Percentiles rank a stretch among this genome's conserved stretches.
phyloP scores from a whole-genome alignment of 2,329 filamentous ascomycete genomes.

The Acrodontium crateriforme region DNA sequence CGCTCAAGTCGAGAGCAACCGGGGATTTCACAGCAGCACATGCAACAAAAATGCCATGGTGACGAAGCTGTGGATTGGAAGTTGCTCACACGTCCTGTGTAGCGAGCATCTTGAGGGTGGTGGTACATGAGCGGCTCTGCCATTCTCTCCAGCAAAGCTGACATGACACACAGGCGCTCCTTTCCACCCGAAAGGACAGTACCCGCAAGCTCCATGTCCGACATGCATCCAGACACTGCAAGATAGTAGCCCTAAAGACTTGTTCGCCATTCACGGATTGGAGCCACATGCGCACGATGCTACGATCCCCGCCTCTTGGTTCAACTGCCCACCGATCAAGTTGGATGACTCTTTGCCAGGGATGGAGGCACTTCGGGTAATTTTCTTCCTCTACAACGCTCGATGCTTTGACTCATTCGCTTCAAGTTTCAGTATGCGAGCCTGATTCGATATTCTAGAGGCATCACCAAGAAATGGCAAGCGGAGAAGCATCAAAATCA shows the following conservation, averaged over 20 bases:
- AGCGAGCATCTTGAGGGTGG: slow-evolving; percentile 34
- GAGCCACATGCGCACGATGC: slow-evolving; percentile 28
- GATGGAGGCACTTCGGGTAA: slow-evolving; percentile 31
- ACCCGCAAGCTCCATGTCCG: slow-evolving; percentile 32
- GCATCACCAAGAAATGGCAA: slow-evolving; percentile 12
- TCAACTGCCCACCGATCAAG: slow-evolving; percentile 31
- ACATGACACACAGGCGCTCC: slow-evolving; percentile 24
- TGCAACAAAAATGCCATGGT: slow-evolving; percentile 24
- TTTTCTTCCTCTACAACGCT: slow-evolving; percentile 1
- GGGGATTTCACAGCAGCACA: slow-evolving; percentile 19
- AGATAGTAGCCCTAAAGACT: slow-evolving; percentile 22
- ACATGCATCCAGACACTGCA: slow-evolving; percentile 26
- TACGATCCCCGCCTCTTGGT: slow-evolving; percentile 29
- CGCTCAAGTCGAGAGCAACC: slow-evolving; percentile 22
- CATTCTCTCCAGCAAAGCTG: not conserved
- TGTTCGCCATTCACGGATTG: slow-evolving; percentile 34
- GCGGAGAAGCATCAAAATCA: slow-evolving; percentile 9
- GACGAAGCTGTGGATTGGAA: slow-evolving; percentile 33
- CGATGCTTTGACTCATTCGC: slow-evolving; percentile 3
- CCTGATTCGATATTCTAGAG: slow-evolving; percentile 21
- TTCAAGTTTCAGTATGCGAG: slow-evolving; percentile 35
- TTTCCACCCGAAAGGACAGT: slow-evolving; percentile 29
- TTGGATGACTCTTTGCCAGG: slow-evolving; percentile 24
- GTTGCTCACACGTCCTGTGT: slow-evolving; percentile 37
- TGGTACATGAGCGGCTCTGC: slow-evolving; percentile 24